Evolutionary conservation across 176 grass and related monocot species (phyloP), one percentile per base, ranked within the genome.

Genomic region (Triticum timopheevii): DNA sequence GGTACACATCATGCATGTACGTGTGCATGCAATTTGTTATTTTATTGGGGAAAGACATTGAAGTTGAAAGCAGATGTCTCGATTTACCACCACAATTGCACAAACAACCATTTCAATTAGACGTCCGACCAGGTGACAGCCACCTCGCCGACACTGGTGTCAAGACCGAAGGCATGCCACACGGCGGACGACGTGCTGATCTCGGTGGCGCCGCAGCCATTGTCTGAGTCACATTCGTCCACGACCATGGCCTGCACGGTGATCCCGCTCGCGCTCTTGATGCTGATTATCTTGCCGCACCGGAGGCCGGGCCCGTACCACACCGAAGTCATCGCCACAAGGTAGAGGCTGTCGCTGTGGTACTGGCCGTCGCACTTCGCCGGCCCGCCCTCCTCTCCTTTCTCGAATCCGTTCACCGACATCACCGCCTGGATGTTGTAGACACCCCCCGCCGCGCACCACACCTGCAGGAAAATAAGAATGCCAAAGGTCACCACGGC

Each of bases 81-180:
- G 15, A 17, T 54, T 54, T 54, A 54, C 50, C 50, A 54, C 6
- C 50, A 54, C 49, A 52, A 52, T 52, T 17, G 49, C 49, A 52
- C 16, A 2, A 19, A 54, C 16, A 54, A 19, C 5, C 16, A 1
- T 0, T 2, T 19, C 6, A 54, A 15, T 80, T 76, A 86, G 3
- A 31, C 79, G 49, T 90, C 89, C n/a, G 86, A 88, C 86, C 86
- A 85, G 3, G 69, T 85, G 71, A 92, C 52, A 23, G 1, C 45
- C 0, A 40, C 75, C 81, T 61, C 65, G 15, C 90, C 90, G 45
- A 56, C 15, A 39, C 54, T 8, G 23, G 86, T 74, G 62, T 92
- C 61, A 34, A 92, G 85, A 2, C 90, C 82, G 10, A 88, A 61
- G 6, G 82, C 82, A n/a, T 63, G 28, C 90, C 90, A 92, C 7